Percentiles rank a stretch among this genome's conserved stretches.
Evolutionary conservation across 1,284 basidiomycete species (phyloP).

Genomic region (Cronartium ribicola): DNA sequence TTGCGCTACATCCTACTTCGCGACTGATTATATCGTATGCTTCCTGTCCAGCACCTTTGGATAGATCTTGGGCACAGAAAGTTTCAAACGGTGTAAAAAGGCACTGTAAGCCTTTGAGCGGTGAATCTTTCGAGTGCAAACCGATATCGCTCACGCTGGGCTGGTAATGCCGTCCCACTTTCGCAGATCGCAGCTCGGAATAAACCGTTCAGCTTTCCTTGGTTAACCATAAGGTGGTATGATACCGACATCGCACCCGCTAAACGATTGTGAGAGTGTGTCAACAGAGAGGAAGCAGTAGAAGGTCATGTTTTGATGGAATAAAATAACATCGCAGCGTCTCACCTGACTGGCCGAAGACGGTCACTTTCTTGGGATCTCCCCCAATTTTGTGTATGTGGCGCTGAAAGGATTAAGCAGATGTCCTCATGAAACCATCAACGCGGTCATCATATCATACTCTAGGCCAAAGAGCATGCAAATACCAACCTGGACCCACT

Average conservation of each 20-base stretch:
- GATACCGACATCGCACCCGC: slow-evolving; percentile 40
- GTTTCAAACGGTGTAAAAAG: background rate
- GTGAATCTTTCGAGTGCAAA: too few species aligned
- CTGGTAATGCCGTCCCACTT: slow-evolving; percentile 38
- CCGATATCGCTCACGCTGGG: slow-evolving; percentile 20
- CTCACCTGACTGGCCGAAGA: slow-evolving; percentile 41
- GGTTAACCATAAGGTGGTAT: slow-evolving; percentile 28
- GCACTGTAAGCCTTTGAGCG: too few species aligned
- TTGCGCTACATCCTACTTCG: background rate
- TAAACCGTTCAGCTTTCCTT: slow-evolving; percentile 30
- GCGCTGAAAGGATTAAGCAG: slow-evolving; percentile 31
- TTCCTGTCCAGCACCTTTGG: slow-evolving; percentile 33
- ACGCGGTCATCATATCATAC: background rate
- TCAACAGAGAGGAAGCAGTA: background rate
- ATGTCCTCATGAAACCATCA: background rate
- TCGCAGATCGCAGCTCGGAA: slow-evolving; percentile 37
- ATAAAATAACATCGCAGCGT: background rate
- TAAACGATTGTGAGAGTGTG: background rate
- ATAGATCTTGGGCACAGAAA: background rate
- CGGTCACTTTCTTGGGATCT: slow-evolving; percentile 49
- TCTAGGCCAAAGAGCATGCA: too few species aligned
- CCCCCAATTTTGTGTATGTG: slow-evolving; percentile 51
- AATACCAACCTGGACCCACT: slow-evolving; percentile 43
- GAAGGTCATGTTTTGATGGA: background rate
- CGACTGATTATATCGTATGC: slow-evolving; percentile 18